Base-by-base conservation (phyloP, 2,329 filamentous ascomycete genomes). In the Sphaerulina vaccinii region DNA sequence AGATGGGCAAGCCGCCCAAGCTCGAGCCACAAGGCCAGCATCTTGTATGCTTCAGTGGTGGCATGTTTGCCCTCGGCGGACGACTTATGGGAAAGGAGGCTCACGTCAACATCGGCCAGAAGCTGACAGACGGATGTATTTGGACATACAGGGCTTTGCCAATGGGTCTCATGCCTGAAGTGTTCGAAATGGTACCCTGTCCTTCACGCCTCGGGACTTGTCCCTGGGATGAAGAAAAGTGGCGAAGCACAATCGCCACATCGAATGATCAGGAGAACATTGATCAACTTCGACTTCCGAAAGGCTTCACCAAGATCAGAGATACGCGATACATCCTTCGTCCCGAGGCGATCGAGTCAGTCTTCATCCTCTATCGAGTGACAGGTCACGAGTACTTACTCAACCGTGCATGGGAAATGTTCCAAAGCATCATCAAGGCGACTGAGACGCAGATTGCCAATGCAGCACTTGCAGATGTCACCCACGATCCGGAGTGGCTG, bases 91-190 rank as follows among this genome's bases (percentile, higher is more conserved):
- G 73, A 11, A 71, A 79, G n/a, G 67, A 76, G 2, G 68, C 70
- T 13, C 80, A 85, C 58, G 69, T 84, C 54, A 70, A 75, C 1
- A 75, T 83, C 45, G 82, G 79, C 9, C 71, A 73, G 37, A 79
- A 81, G 60, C 70, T 85, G 39, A 79, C 80, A 0, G 76, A 84
- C 50, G 79, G 78, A 3, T 85, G 82, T 62, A 76, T 84, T n/a
- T 85, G 81, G 80, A 77, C 80, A 1, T 84, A 85, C 65, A 74
- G 78, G 56, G 70, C 74, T 8, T 77, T 78, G 4, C 75, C 76
- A 1, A 71, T 77, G 2, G 81, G 81, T 4, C 78, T 85, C 52
- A 85, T 85, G 81, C 80, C 82, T 1, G 82, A 85, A 62, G 66
- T 72, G 40, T 82, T 81, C 59, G 68, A 75, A 27, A 69, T 83